Evolutionary conservation across 1,284 basidiomycete species (phyloP).

Genomic region (Caloboletus inedulis): DNA sequence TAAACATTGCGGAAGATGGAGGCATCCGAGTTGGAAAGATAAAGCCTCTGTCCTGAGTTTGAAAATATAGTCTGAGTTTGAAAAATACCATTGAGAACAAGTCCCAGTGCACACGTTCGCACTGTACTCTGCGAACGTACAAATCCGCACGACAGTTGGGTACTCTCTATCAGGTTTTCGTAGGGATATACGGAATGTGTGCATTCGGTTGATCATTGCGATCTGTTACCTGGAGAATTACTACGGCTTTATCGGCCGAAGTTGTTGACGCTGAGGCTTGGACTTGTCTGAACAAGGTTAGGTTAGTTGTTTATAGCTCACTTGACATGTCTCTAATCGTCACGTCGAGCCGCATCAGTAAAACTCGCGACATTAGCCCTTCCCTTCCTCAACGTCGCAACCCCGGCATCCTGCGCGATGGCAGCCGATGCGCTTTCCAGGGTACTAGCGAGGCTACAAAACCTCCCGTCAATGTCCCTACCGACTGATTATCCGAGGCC

Average conservation of each 20-base stretch:
- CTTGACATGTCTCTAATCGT: neutral
- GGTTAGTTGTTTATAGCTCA: neutral
- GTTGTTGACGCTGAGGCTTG: neutral
- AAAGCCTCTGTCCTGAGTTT: no score
- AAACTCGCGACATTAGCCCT: neutral
- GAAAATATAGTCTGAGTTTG: no score
- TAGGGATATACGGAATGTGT: neutral
- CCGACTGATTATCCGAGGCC: conserved; percentile 97
- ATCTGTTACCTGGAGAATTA: neutral
- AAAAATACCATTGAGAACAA: no score
- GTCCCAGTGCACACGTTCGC: no score
- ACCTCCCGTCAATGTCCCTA: conserved; percentile 85
- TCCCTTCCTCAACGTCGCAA: neutral
- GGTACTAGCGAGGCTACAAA: conserved; percentile 63
- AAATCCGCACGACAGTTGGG: neutral
- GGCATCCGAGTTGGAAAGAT: no score
- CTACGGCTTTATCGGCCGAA: neutral
- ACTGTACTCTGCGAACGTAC: neutral
- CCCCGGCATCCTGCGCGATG: conserved; percentile 31
- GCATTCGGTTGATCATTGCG: neutral
- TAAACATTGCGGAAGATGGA: no score
- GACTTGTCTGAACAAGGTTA: neutral
- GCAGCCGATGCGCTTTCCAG: conserved; percentile 43
- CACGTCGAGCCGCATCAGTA: conserved; percentile 8
- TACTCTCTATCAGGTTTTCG: neutral